Base-by-base conservation (phyloP, 352 stramenopile species). In the Pilasporangium apinafurcum region DNA sequence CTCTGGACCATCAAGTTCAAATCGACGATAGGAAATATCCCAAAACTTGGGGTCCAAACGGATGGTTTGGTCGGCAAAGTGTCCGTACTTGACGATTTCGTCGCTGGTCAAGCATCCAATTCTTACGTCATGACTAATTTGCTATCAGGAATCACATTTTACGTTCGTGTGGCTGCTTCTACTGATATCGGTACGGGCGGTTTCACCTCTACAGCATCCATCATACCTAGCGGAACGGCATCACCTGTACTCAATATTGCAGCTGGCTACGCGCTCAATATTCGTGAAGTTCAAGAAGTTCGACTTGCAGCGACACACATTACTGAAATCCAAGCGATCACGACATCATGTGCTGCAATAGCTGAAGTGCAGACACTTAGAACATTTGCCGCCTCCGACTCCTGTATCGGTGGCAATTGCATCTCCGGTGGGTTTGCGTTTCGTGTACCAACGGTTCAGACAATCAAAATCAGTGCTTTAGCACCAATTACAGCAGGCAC, bases 1-100 rank as follows among this genome's bases (percentile, higher is more conserved):
- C 33, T 85, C 5, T 92, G 80, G 80, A 86, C 70, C 0, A 69
- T 92, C 40, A 85, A 83, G 38, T 92, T 92, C 29, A 83, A 81
- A 30, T 86, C 75, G 1, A 86, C 67, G 2, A 70, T 92, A 21
- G 80, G 80, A 5, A 78, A 92, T 36, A 53, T 88, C 0, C 51
- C 74, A 5, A 53, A 48, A 14, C 56, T 92, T 2, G 59, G 55
- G 1, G 53, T 48, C 5, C 51, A 76, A 20, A 66, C 42, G 1
- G 32, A 31, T 0, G 14, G 34, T 0, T 22, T 80, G 7, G 45
- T 41, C 5, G 61, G 59, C 6, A 40, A 49, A 2, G 37, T 89
- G 39, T 49, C 57, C 6, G 40, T 83, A 10, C 14, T 59, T 7
- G 65, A 81, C 26, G 50, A 81, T 39, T 75, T 81, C 20, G 34